Evolutionary conservation across 2,329 filamentous ascomycete species (phyloP), one percentile per base, ranked within the genome.

Genomic region (Aspergillus terreus): DNA sequence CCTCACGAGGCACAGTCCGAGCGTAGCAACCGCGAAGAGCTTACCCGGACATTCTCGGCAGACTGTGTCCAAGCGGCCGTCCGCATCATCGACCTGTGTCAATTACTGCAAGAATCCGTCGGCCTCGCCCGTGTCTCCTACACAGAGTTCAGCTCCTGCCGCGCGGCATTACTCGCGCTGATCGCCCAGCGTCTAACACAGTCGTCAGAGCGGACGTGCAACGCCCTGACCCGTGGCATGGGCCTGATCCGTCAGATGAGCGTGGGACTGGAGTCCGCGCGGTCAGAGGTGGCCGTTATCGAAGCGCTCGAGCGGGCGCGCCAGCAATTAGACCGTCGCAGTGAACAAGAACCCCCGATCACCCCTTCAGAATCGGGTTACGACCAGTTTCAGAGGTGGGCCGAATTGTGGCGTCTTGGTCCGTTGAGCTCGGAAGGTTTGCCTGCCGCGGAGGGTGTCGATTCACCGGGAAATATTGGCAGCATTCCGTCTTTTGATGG

Each of bases 111-210:
- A 38, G 74, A 75, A 40, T 76, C 74, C n/a, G 74, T 76, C 12
- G 79, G 79, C 12, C 76, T 82, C 47, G 78, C 79, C 5, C 74
- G 78, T 23, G 77, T 78, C 2, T 80, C 78, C 0, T 82, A 81
- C 57, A 80, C 78, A 3, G 79, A 82, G 55, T 82, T 81, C 59
- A 80, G 77, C 59, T 77, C 79, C 2, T 81, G 78, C 47, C 78
- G 79, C 40, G 78, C 78, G 9, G 78, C 79, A 6, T 66, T 82
- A 4, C 69, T 82, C 3, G 78, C 81, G 25, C 71, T 73, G 14
- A 55, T 3, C 77, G 65, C 64, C 5, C 63, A 65, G 21, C 59
- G 58, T 30, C 49, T 68, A 25, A 61, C 59, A 7, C 55, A 60
- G 35, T 61, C 57, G 12, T 59, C 63, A 1, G 55, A 60, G 35